Conservation (phyloP, 495 filamentous ascomycete species). For the Trichoderma reesei region DNA sequence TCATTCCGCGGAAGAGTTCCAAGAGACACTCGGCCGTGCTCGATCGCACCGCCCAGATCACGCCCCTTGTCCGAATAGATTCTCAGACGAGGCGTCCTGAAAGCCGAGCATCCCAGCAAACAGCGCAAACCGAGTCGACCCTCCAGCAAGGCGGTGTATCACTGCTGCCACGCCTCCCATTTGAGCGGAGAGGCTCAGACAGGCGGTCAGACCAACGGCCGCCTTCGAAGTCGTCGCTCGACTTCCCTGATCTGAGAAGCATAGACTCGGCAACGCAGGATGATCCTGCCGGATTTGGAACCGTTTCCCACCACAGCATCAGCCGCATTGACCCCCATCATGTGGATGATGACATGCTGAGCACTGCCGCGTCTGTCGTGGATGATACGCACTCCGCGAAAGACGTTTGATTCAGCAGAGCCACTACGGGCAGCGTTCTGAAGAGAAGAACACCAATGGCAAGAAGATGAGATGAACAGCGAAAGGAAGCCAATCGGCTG, state of each 20-base stretch:
- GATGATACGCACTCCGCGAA: slow-evolving; percentile 16
- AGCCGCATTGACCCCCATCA: slow-evolving; percentile 41
- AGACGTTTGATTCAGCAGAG: neutral
- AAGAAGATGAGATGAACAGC: neutral
- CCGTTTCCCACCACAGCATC: slow-evolving; percentile 61
- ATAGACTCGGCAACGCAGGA: slow-evolving; percentile 20
- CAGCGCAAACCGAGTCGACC: slow-evolving; percentile 14
- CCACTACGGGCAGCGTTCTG: neutral
- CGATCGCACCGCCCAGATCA: slow-evolving; percentile 17
- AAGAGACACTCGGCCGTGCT: slow-evolving; percentile 38
- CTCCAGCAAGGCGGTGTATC: slow-evolving; percentile 24
- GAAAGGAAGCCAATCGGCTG: neutral
- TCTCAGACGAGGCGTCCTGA: neutral
- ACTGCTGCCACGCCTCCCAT: slow-evolving; percentile 45
- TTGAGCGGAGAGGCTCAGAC: slow-evolving; percentile 40
- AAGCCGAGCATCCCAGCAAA: slow-evolving; percentile 4
- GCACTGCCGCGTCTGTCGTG: slow-evolving; percentile 43
- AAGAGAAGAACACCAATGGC: neutral
- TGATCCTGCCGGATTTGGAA: slow-evolving; percentile 45
- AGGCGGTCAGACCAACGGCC: slow-evolving; percentile 35
- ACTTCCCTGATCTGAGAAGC: slow-evolving; percentile 34
- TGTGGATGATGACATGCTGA: slow-evolving; percentile 30
- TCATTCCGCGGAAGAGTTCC: slow-evolving; percentile 53
- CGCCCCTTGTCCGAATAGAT: slow-evolving; percentile 12
- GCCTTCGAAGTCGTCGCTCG: slow-evolving; percentile 38